A percentile compares a stretch with the other conserved stretches of the same genome.
Evolutionary conservation across 768 basidiomycete genomes (phyloP).

Genomic region (Suillus plorans): DNA sequence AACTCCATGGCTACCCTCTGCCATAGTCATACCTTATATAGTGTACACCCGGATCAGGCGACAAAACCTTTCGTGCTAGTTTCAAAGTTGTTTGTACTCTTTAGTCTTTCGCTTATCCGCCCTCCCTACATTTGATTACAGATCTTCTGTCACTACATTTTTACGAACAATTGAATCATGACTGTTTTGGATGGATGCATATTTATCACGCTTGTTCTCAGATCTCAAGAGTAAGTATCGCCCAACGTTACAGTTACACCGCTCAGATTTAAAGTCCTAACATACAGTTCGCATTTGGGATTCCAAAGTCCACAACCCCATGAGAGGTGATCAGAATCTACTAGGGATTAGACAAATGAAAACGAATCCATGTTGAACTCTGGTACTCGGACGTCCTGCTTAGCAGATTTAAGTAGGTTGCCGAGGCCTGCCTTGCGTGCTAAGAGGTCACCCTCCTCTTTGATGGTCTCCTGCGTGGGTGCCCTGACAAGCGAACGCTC

Average conservation of each 20-base stretch:
- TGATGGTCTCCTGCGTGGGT: constrained; percentile 30
- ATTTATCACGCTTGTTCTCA: background rate
- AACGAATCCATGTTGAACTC: constrained; percentile 92
- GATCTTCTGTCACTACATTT: background rate
- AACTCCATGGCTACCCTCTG: background rate
- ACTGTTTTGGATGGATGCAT: background rate
- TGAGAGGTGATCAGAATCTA: background rate
- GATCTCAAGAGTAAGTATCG: background rate
- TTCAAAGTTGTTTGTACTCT: constrained; percentile 2
- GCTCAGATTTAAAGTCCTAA: background rate
- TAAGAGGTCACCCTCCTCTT: constrained; percentile 57
- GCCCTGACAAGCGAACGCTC: constrained; percentile 24
- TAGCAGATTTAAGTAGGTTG: constrained; percentile 86
- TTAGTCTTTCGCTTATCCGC: background rate
- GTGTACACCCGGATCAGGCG: constrained; percentile 1
- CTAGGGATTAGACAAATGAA: constrained; percentile 56
- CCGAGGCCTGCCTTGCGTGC: constrained; percentile 76
- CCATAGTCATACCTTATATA: constrained; percentile 3
- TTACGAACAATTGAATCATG: constrained; percentile 1
- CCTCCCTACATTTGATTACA: background rate
- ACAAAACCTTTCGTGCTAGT: background rate
- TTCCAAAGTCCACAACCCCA: background rate
- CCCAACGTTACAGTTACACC: background rate
- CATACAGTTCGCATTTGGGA: background rate
- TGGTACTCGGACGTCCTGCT: constrained; percentile 79